Base-by-base conservation (phyloP, 2,329 filamentous ascomycete species). In the Sordariomycetes sp. region DNA sequence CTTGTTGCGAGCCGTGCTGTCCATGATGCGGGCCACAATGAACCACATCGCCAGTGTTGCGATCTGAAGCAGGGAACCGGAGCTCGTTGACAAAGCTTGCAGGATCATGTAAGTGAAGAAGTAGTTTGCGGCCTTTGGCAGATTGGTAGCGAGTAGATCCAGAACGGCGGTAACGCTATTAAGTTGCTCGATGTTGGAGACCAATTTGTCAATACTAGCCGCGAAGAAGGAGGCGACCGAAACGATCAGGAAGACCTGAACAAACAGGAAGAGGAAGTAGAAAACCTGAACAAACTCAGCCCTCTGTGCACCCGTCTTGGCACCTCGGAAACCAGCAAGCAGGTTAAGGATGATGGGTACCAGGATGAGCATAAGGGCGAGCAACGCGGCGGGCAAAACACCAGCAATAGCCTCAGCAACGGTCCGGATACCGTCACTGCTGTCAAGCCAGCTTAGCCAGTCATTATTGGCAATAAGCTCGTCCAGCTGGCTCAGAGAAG, bases 41-140 rank as follows among this genome's bases (percentile, higher is more conserved):
- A 87, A 94, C 79, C 88, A 94, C 42, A 81, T 67, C 30, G 87
- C 51, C 4, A 98, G 69, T 4, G 79, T 75, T n/a, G 75, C 77
- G 17, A 94, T 73, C 50, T 96, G 92, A 10, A 95, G 65, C 4
- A 96, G 66, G 1, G 86, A 90, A 55, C 84, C 87, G 2, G 90
- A 90, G 55, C 87, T 94, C 42, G 86, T 87, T 42, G 86, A 87
- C 47, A 96, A 70, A 1, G 88, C 86, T 50, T 96, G 92, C 8
- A 98, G 78, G 52, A 95, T 82, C 79, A 98, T 88, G 70, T 98
- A 98, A 1, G 86, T 90, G 68, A 95, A 96, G 66, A 96, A 98
- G 58, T 96, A 98, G 53, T 95, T 94, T 46, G 86, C 83, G 0
- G 88, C 82, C 45, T 77, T 83, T 3, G 92, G 92, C 5, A 98